A percentile compares a stretch with the other conserved stretches of the same genome.
Evolutionary conservation across 2,329 filamentous ascomycete genomes (phyloP).

Genomic region (Fusarium lateritium): DNA sequence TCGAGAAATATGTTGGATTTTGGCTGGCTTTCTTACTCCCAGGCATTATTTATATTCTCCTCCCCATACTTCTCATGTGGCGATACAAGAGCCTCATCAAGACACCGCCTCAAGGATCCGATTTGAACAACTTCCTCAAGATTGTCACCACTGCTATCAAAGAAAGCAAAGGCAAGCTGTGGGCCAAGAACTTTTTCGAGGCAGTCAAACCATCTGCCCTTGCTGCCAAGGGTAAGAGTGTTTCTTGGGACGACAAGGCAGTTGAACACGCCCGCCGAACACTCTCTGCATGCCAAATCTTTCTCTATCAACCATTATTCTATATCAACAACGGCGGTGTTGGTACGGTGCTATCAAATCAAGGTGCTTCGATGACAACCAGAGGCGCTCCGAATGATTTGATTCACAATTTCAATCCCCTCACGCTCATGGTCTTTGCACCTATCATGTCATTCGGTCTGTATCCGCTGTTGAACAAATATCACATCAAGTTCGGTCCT

Average conservation of each 20-base stretch:
- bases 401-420: slow-evolving; percentile 70
- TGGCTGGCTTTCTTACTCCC: slow-evolving; percentile 61
- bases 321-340: background rate
- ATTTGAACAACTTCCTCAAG: slow-evolving; percentile 69
- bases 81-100: slow-evolving; percentile 71
- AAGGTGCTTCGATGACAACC: slow-evolving; percentile 58
- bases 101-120: slow-evolving; percentile 75
- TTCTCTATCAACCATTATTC: background rate
- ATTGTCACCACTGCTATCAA: slow-evolving; percentile 50
- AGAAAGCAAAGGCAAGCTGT: background rate
- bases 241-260: slow-evolving; percentile 4
- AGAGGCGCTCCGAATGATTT: slow-evolving; percentile 73
- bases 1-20: slow-evolving; percentile 67
- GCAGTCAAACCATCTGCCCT: slow-evolving; percentile 6
- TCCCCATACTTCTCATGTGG: slow-evolving; percentile 69
- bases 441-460: slow-evolving; percentile 54
- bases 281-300: slow-evolving; percentile 10
- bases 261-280: slow-evolving; percentile 9
- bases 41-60: slow-evolving; percentile 63
- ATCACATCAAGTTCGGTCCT: slow-evolving; percentile 69
- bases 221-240: slow-evolving; percentile 6
- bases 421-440: slow-evolving; percentile 68
- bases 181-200: background rate
- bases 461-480: slow-evolving; percentile 70
- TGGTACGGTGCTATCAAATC: slow-evolving; percentile 44